Percentiles rank a stretch among this genome's conserved stretches.
phyloP scores from a whole-genome alignment of 768 basidiomycete genomes.

The Trametes cinnabarina region DNA sequence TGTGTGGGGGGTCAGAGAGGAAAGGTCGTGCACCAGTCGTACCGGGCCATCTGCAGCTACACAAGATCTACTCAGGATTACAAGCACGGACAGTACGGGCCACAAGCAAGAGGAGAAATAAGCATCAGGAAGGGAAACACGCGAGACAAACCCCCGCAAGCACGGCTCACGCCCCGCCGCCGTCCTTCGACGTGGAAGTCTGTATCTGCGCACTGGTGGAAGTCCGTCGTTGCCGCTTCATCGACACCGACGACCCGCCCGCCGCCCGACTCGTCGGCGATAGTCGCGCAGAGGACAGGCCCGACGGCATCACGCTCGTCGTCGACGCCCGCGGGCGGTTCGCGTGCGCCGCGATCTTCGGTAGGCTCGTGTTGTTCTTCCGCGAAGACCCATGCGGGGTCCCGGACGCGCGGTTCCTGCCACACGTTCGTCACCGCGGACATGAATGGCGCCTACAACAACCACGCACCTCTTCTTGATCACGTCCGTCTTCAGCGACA shows the following conservation, averaged over 20 bases:
- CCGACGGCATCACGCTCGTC: conserved; percentile 54
- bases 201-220: conserved; percentile 53
- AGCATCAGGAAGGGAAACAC: conserved; percentile 27
- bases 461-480: conserved; percentile 85
- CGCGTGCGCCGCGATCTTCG: conserved; percentile 74
- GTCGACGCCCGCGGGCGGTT: conserved; percentile 71
- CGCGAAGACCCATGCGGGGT: conserved; percentile 63
- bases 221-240: conserved; percentile 83
- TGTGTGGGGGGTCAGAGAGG: background rate
- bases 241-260: conserved; percentile 35
- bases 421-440: conserved; percentile 9
- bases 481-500: conserved; percentile 94
- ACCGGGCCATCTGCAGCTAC: conserved; percentile 15
- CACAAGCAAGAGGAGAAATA: conserved; percentile 33
- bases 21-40: conserved; percentile 7
- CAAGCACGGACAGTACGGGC: conserved; percentile 20
- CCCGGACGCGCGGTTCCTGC: conserved; percentile 80
- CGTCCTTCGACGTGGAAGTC: conserved; percentile 33
- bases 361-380: conserved; percentile 56
- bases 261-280: conserved; percentile 34
- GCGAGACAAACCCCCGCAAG: conserved; percentile 24
- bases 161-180: conserved; percentile 19
- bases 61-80: conserved; percentile 25
- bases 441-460: background rate
- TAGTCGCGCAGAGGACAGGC: conserved; percentile 41